Evolutionary conservation across 1,139 yeast species (phyloP), one percentile per base, ranked within the genome.

Genomic region (Diutina sp.): DNA sequence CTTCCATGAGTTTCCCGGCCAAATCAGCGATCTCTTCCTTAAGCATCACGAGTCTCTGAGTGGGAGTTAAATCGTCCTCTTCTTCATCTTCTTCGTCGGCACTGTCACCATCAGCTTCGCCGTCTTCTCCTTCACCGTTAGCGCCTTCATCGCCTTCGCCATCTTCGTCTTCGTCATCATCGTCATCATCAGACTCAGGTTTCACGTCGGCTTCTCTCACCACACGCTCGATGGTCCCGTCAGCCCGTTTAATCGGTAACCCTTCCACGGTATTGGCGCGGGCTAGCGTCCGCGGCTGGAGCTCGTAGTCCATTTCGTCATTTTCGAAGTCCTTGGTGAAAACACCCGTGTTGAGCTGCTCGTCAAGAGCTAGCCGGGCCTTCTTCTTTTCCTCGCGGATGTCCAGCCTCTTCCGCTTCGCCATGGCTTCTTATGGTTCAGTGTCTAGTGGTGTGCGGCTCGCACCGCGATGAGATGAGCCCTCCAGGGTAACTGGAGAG

Each of bases 1-100:
- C 90, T 68, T 91, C 96, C 65, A 84, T 83, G 50, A 93, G 71
- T 56, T 79, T 79, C 44, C 88, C 88, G 1, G 96, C 97, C 56
- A 86, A 69, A 16, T 80, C 85, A 0, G 98, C 97, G 44, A 93
- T 80, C 59, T 86, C 89, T 69, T 90, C 98, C 63, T 90, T 89
- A 55, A 88, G 76, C 60, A 14, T 77, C 18, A 77, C 63, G 45
- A 88, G 74, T 58, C 76, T 76, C 65, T 84, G 86, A 57, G 74
- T 80, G 0, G 86, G 84, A n/a, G 82, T 6, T 6, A 11, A 16
- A 6, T 32, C 38, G 3, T 38, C 29, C 12, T 5, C 29, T 4
- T n/a, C 16, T 25, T 44, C 46, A 16, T 32, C 54, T 14, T 41
- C 50, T 4, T 21, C 50, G 25, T 11, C 14, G 2, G 11, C 29